phyloP scores from a whole-genome alignment of 169 alveolate species.

The Pseudocohnilembus persalinus region DNA sequence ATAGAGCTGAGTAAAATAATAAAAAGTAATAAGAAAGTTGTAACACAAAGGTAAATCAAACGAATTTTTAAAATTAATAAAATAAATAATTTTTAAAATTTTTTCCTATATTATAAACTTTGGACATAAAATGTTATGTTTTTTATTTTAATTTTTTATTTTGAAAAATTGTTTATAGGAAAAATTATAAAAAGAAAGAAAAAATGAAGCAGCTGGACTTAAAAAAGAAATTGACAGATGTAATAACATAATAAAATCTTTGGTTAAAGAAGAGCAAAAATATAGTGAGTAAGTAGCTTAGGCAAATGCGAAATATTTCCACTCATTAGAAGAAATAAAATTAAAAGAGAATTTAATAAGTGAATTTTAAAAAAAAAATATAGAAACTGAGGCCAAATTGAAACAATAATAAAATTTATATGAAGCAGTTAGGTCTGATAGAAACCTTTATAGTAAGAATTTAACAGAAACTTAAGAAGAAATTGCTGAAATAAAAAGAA shows the following conservation, averaged over 20 bases:
- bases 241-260: constrained; percentile 46
- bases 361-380: constrained; percentile 82
- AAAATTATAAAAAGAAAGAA: constrained; percentile 50
- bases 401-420: constrained; percentile 82
- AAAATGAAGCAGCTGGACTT: constrained; percentile 67
- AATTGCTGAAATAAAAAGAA: constrained; percentile 74
- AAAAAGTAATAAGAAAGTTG: constrained; percentile 53
- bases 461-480: constrained; percentile 84
- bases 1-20: constrained; percentile 54
- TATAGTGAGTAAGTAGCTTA: constrained; percentile 74
- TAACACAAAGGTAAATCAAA: constrained; percentile 36
- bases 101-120: no score
- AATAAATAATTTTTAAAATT: no score
- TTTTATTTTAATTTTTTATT: no score
- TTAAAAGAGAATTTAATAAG: constrained; percentile 78
- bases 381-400: constrained; percentile 85
- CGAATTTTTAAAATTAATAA: no score
- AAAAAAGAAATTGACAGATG: constrained; percentile 59
- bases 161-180: no score
- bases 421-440: constrained; percentile 85
- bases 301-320: constrained; percentile 83
- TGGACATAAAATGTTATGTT: no score
- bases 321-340: constrained; percentile 82
- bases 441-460: constrained; percentile 85
- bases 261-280: constrained; percentile 69